Base-by-base conservation (phyloP, 768 basidiomycete genomes). In the Astraeus odoratus region DNA sequence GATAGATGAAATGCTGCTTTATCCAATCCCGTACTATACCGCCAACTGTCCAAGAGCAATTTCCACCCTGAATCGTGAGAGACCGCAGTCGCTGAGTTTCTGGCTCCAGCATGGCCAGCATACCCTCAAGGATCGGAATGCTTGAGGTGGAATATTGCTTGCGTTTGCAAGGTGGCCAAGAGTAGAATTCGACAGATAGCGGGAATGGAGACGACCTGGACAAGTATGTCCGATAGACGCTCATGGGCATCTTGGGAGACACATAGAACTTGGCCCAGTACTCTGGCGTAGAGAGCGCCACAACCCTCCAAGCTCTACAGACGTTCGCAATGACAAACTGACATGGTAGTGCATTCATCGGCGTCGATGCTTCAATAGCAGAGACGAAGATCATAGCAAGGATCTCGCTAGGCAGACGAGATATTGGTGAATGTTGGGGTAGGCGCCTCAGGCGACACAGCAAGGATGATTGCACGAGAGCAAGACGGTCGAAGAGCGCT, bases 361-460 rank as follows among this genome's bases (percentile, higher is more conserved):
- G 19, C 13, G 22, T 15, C 5, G 36, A 30, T 8, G 38, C 20
- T 16, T 33, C 15, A 20, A 46, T 40, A 19, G 44, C 38, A 18
- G 9, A 16, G 23, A 39, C 6, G 39, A 46, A 39, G 20, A 46
- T 46, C 10, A 18, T 20, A 3, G 39, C 38, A 20, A 46, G 44
- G 16, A 40, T 18, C 31, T 46, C 44, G 22, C 12, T 46, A 18
- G 44, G 44, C 18, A 46, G 39, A 40, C 27, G 44, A 8, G 44
- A 20, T 13, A 46, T 34, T 19, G 44, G 44, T 6, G 44, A 46
- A 8, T 34, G 31, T 19, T 46, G 39, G 13, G 37, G 44, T 24
- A 7, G 19, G 8, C 22, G 37, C n/a, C 35, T 22, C 35, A 12
- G 18, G 8, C 44, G 44, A 18, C n/a, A 29, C 4, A 29, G 38